Base-by-base conservation (phyloP, 306 rosid species). In the Geum urbanum region DNA sequence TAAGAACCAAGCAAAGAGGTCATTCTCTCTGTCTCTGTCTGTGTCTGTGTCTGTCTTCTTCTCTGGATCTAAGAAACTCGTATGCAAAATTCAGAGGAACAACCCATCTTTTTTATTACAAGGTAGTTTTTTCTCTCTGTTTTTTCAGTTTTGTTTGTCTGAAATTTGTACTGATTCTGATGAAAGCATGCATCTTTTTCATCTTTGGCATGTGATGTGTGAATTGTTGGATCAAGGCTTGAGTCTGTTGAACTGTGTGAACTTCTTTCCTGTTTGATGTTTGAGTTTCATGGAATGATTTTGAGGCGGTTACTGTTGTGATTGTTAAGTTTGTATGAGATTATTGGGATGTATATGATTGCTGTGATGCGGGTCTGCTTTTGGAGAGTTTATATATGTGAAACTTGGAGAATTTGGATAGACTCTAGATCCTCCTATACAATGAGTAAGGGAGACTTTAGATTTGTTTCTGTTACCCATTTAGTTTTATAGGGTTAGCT, bases 1-100 rank as follows among this genome's bases (percentile, higher is more conserved):
- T 76, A 53, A 57, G 79, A 43, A 56, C 39, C 60, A 73, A 45
- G 66, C 37, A 69, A 69, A 66, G 16, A 32, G 55, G 37, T 32
- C 37, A 32, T 32, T 32, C 37, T 46, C 43, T 63, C 55, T 43
- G 9, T 72, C 41, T 15, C 70, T 59, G 51, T 55, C 58, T 48
- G 4, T 35, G 16, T 66, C 56, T 66, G 37, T 32, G 37, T 32
- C 27, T 24, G 27, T 32, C 37, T 32, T 32, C 37, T 2, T 32
- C 37, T 32, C 39, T 43, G 57, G 73, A 68, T 75, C 74, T 40
- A 16, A n/a, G 5, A 32, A 32, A 37, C 60, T 19, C 66, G 32
- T 47, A 32, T 14, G 77, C 52, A 27, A 63, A 37, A 13, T 56
- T 78, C 57, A 49, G 68, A 27, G 15, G 44, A 24, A 55, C 9